phyloP scores from a whole-genome alignment of 257 asterid genomes.

The Leptodermis oblonga region DNA sequence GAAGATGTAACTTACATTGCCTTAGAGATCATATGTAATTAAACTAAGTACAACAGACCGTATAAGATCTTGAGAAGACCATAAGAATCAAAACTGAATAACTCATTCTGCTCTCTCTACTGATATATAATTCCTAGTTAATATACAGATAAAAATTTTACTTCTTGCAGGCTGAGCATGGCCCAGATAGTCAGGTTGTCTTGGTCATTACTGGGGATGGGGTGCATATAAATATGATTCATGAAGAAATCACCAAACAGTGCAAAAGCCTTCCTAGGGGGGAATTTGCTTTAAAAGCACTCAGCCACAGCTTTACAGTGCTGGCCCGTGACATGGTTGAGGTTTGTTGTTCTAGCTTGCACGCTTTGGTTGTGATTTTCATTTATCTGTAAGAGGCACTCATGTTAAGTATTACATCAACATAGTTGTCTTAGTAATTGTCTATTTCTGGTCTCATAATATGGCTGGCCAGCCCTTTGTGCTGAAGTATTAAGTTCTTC shows the following conservation, averaged over 20 bases:
- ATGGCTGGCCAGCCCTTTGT: neutral
- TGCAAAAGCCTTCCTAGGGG: constrained; percentile 88
- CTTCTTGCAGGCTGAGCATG: constrained; percentile 87
- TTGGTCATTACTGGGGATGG: constrained; percentile 87
- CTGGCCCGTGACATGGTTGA: constrained; percentile 84
- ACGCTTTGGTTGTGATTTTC: neutral
- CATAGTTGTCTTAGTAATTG: no score
- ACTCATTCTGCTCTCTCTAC: constrained; percentile 4
- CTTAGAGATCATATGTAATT: neutral
- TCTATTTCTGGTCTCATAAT: neutral
- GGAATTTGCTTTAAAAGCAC: constrained; percentile 75
- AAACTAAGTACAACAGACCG: neutral
- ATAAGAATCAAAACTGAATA: neutral
- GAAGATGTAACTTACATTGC: neutral
- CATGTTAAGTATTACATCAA: neutral
- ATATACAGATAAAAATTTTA: neutral
- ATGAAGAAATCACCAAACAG: constrained; percentile 68
- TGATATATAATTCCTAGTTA: constrained; percentile 4
- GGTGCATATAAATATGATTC: constrained; percentile 60
- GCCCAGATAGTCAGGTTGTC: constrained; percentile 99
- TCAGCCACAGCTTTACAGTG: constrained; percentile 81
- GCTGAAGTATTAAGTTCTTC: neutral
- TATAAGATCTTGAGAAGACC: neutral
- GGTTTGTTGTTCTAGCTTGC: constrained; percentile 38
- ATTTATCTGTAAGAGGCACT: neutral